Evolutionary conservation across 2,329 filamentous ascomycete species (phyloP).

Genomic region (Apiospora arundinis): DNA sequence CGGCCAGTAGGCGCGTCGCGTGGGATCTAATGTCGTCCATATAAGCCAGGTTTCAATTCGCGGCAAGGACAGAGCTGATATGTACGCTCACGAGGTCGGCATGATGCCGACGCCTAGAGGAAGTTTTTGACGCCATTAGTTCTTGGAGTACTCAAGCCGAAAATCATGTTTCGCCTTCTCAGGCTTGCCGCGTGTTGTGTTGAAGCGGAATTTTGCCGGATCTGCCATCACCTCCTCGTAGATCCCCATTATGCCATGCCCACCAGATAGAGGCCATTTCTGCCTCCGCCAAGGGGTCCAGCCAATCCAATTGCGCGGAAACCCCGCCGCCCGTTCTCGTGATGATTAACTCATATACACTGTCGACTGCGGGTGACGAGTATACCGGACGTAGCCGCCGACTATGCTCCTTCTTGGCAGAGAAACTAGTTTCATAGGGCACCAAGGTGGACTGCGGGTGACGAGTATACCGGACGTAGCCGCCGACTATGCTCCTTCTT

Average conservation of each 20-base stretch:
- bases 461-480: background rate
- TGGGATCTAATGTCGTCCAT: background rate
- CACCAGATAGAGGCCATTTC: background rate
- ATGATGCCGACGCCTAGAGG: background rate
- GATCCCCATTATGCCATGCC: background rate
- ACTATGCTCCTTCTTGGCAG: background rate
- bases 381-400: background rate
- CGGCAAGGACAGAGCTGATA: background rate
- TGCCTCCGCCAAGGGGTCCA: background rate
- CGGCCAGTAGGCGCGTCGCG: slow-evolving; percentile 14
- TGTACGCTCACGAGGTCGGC: background rate
- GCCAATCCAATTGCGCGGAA: background rate
- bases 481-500: slow-evolving; percentile 4
- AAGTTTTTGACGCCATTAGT: background rate
- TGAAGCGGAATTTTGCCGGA: background rate
- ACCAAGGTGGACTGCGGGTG: background rate
- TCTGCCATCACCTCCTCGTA: background rate
- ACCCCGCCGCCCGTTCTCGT: background rate
- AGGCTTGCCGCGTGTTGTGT: slow-evolving; percentile 9
- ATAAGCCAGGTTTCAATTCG: background rate
- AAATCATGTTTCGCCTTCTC: slow-evolving; percentile 5
- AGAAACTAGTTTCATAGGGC: background rate
- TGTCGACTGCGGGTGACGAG: background rate
- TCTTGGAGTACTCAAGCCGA: background rate
- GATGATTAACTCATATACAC: background rate